phyloP scores from a whole-genome alignment of 257 asterid species.

The Salvia splendens region DNA sequence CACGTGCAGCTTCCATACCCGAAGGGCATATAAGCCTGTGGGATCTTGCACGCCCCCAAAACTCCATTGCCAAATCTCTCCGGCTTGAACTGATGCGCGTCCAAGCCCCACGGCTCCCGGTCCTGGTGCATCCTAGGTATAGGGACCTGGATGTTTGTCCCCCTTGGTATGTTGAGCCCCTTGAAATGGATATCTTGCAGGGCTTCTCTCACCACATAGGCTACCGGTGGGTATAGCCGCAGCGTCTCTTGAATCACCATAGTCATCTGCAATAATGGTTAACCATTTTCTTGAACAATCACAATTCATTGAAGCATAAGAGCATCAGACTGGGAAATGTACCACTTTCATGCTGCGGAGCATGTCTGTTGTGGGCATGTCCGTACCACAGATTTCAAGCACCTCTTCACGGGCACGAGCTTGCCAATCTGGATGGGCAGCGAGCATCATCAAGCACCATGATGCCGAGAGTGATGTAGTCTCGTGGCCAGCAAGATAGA shows the following conservation, averaged over 20 bases:
- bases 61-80: conserved; percentile 63
- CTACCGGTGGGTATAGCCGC: conserved; percentile 72
- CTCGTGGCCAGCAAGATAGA: conserved; percentile 76
- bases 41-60: conserved; percentile 60
- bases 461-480: conserved; percentile 64
- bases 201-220: conserved; percentile 65
- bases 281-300: background rate
- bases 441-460: conserved; percentile 81
- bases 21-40: conserved; percentile 75
- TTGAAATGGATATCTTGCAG: conserved; percentile 52
- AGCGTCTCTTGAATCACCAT: conserved; percentile 70
- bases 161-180: conserved; percentile 56
- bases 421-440: conserved; percentile 79
- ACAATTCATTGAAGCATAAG: background rate
- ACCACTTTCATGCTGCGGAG: conserved; percentile 70
- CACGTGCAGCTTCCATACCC: conserved; percentile 66
- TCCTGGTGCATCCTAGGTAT: conserved; percentile 56
- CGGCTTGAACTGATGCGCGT: conserved; percentile 56
- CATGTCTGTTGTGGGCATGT: conserved; percentile 51
- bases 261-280: conserved; percentile 36
- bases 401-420: conserved; percentile 68
- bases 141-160: conserved; percentile 57
- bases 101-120: conserved; percentile 57
- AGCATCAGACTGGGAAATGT: background rate
- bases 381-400: conserved; percentile 53